Evolutionary conservation across 225 moss, liverwort and hornwort species (phyloP).

Genomic region (Climacium dendroides): DNA sequence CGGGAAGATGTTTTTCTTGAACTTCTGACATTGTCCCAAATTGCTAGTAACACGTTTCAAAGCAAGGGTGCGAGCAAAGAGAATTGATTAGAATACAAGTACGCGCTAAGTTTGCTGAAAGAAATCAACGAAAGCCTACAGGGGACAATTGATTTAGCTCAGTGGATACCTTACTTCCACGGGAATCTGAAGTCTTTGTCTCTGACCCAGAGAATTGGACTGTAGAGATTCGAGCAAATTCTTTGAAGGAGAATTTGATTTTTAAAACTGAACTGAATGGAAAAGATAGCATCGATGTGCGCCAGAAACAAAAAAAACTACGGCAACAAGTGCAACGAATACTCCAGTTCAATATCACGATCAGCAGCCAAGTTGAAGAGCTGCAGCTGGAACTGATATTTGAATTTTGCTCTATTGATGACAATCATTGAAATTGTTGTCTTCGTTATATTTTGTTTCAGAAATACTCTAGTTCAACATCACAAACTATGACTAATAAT

Average conservation of each 20-base stretch:
- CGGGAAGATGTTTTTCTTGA: constrained; percentile 20
- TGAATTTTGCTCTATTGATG: neutral
- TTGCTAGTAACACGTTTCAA: neutral
- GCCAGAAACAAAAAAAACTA: neutral
- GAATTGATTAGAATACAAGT: constrained; percentile 9
- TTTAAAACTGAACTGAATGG: neutral
- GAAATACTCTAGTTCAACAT: no score
- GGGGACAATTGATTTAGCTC: constrained; percentile 19
- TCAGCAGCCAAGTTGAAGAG: neutral
- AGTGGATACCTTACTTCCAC: constrained; percentile 15
- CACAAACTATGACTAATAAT: no score
- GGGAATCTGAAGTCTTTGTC: constrained; percentile 8
- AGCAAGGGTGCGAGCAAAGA: constrained; percentile 8
- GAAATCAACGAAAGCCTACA: constrained; percentile 1
- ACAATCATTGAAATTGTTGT: neutral
- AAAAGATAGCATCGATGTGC: neutral
- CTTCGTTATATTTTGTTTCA: neutral
- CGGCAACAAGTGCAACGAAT: neutral
- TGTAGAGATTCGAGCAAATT: neutral
- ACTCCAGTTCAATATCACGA: neutral
- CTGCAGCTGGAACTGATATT: neutral
- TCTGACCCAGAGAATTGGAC: neutral
- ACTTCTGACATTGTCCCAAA: constrained; percentile 15
- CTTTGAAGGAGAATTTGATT: neutral
- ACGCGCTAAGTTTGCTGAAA: constrained; percentile 26